Evolutionary conservation across 192 early-diverging fungal genomes (phyloP).

Genomic region (Allomyces macrogynus): DNA sequence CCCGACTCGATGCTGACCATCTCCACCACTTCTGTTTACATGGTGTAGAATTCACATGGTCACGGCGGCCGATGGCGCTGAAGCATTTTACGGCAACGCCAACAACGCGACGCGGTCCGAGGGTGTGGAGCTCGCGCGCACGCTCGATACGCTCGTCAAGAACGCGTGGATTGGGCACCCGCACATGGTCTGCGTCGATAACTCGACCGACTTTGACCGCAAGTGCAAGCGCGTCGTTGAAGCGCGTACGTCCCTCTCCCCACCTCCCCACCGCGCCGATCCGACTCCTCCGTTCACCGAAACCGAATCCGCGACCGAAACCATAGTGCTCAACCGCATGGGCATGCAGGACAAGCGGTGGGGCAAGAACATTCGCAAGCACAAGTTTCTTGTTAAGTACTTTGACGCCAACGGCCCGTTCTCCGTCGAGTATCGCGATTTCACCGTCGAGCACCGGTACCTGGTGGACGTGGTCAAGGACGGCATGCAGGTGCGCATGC

Average conservation of each 20-base stretch:
- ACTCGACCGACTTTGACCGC: slow-evolving; percentile 14
- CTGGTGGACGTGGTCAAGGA: slow-evolving; percentile 13
- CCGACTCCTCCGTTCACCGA: neutral
- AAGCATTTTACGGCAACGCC: slow-evolving; percentile 14
- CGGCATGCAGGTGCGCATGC: slow-evolving; percentile 18
- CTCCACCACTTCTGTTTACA: no score
- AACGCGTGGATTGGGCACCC: slow-evolving; percentile 17
- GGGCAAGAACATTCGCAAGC: slow-evolving; percentile 13
- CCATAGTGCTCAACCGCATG: slow-evolving; percentile 14
- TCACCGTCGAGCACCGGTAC: slow-evolving; percentile 20
- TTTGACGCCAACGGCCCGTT: slow-evolving; percentile 8
- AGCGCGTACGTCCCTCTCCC: neutral
- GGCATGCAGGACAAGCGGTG: slow-evolving; percentile 11
- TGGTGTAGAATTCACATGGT: slow-evolving; percentile 10
- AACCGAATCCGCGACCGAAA: neutral
- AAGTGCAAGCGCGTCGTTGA: slow-evolving; percentile 20
- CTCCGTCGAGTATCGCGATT: slow-evolving; percentile 16
- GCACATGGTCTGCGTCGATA: slow-evolving; percentile 17
- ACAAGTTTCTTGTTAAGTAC: slow-evolving; percentile 22
- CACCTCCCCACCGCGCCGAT: neutral
- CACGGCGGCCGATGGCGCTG: slow-evolving; percentile 22
- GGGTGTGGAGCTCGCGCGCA: slow-evolving; percentile 16
- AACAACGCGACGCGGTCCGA: slow-evolving; percentile 20
- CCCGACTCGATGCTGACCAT: no score
- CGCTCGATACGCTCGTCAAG: slow-evolving; percentile 15